A percentile compares a stretch with the other conserved stretches of the same genome.
These are phyloP conservation scores for Phanerochaete carnosa DNA, from an alignment of 768 basidiomycete species.

Conservation along the genomic window DNA sequence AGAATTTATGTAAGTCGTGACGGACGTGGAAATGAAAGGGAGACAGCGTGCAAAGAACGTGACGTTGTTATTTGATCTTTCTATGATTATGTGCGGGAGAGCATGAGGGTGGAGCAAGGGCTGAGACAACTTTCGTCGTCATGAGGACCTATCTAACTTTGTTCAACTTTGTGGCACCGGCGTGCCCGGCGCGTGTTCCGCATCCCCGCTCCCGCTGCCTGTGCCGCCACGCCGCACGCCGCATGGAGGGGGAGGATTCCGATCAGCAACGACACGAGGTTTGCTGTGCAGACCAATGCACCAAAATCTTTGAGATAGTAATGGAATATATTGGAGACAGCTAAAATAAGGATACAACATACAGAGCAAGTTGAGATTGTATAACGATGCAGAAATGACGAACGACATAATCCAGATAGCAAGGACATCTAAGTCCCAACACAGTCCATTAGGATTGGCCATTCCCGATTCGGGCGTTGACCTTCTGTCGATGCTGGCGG, in stretches of 20 bases:
- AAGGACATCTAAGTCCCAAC: slow-evolving; percentile 5
- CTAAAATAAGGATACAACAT: slow-evolving; percentile 16
- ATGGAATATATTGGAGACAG: slow-evolving; percentile 4
- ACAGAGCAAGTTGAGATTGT: slow-evolving; percentile 7
- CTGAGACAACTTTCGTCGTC: neutral
- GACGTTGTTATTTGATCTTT: neutral
- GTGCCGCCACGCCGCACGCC: too few species aligned
- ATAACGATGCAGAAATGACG: slow-evolving; percentile 9
- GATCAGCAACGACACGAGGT: too few species aligned
- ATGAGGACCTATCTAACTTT: neutral
- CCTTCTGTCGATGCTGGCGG: slow-evolving; percentile 71
- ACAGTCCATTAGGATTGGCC: slow-evolving; percentile 11
- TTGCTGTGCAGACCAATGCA: too few species aligned
- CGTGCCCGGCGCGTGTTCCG: neutral
- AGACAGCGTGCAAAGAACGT: neutral
- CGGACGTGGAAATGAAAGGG: neutral
- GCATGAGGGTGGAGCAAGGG: neutral
- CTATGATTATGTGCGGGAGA: neutral
- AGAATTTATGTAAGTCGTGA: neutral
- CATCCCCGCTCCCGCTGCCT: too few species aligned
- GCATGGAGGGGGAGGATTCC: too few species aligned
- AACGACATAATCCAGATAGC: slow-evolving; percentile 12
- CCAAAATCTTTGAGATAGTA: neutral
- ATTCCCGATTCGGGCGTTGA: slow-evolving; percentile 50
- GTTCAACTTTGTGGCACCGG: neutral